Conservation (phyloP, 2,329 filamentous ascomycete genomes). For the Calonectria hawksworthii region DNA sequence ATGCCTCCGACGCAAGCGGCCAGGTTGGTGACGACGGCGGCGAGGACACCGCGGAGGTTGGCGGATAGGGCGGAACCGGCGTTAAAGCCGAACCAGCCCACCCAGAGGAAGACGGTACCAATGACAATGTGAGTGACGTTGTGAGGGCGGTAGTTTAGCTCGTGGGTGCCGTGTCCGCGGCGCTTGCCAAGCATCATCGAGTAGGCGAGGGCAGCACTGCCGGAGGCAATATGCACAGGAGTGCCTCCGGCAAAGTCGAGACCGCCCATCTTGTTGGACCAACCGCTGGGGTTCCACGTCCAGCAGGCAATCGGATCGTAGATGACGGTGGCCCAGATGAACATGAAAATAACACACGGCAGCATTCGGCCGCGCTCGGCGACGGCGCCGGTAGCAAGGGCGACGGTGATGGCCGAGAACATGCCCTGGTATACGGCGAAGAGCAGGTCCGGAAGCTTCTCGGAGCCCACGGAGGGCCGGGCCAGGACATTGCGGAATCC, state of each 20-base stretch:
- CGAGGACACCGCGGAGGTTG: constrained; percentile 89
- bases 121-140: constrained; percentile 95
- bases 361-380: constrained; percentile 91
- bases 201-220: constrained; percentile 87
- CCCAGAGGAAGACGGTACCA: constrained; percentile 94
- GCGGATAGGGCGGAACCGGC: constrained; percentile 85
- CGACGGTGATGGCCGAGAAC: constrained; percentile 89
- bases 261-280: constrained; percentile 84
- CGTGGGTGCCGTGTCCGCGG: constrained; percentile 86
- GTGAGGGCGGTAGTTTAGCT: constrained; percentile 92
- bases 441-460: constrained; percentile 83
- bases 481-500: constrained; percentile 83
- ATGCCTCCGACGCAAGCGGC: constrained; percentile 88
- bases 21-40: constrained; percentile 87
- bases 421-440: constrained; percentile 91
- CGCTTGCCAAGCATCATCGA: constrained; percentile 92
- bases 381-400: constrained; percentile 86
- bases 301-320: constrained; percentile 96
- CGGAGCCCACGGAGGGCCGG: constrained; percentile 80
- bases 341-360: constrained; percentile 92
- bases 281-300: constrained; percentile 91
- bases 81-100: constrained; percentile 97
- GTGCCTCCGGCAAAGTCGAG: constrained; percentile 93
- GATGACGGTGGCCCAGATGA: constrained; percentile 90
- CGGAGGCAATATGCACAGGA: constrained; percentile 89